Evolutionary conservation across 139 green algal genomes (phyloP), one percentile per base, ranked within the genome.

Genomic region (Gonium pectorale): DNA sequence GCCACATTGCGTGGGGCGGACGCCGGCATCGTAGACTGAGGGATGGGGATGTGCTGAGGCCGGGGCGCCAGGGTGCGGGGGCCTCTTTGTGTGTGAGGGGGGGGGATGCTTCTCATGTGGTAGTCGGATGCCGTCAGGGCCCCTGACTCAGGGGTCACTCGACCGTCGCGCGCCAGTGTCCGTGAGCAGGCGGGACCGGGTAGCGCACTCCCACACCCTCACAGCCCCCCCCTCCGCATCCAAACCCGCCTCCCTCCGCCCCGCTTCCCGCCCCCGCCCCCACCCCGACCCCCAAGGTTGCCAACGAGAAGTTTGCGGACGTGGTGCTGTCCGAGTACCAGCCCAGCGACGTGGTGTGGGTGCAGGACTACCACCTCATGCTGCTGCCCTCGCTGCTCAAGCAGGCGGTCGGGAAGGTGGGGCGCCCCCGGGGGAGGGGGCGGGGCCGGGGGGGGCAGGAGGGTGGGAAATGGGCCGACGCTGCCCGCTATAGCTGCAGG

Each of bases 281-380:
- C 21, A 31, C 41, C 33, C 13, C 52, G 64, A 8, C 37, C 37
- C n/a, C 31, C 24, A 79, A 88, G 83, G 72, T 89, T 24, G 90
- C 90, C 37, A 94, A 94, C 73, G 84, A 91, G 64, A 87, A 83
- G 71, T 97, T 97, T 91, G 91, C 90, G 37, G 90, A 98, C 35
- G 94, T 94, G 27, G 94, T 98, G 52, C 70, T 98, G 77, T 75
- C 84, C 22, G 68, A 94, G 63, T 98, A 99, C 88, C 60, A 87
- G 59, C 66, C 89, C 19, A 91, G 94, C 0, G 97, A 99, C 87
- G 94, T 98, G 51, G 95, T 98, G 77, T 97, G 94, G 93, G 90
- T 92, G 75, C 95, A 99, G 89, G 96, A 99, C 91, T 99, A 99
- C 92, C 96, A 99, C 90, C 90, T 99, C 67, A 98, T 99, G 96